A percentile compares a stretch with the other conserved stretches of the same genome.
Conservation (phyloP, 306 rosid genomes). For the Prunus persica region DNA sequence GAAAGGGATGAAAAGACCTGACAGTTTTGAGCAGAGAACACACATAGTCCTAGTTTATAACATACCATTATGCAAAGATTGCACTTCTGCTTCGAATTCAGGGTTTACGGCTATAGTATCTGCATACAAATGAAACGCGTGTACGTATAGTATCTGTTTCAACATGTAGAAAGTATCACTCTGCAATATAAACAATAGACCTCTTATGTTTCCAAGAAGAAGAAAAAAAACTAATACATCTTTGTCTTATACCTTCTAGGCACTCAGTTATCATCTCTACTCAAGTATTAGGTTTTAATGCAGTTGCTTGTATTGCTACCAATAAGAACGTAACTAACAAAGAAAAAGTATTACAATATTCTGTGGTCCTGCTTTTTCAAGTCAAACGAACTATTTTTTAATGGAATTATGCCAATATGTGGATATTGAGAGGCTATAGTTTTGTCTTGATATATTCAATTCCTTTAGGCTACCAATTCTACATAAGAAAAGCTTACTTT, state of each 20-base stretch:
- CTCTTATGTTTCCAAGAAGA: neutral
- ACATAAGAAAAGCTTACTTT: conserved; percentile 1
- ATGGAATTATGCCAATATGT: conserved; percentile 29
- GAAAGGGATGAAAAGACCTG: too few relatives aligned
- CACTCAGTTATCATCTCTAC: neutral
- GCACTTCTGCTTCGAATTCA: too few relatives aligned
- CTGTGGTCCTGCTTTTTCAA: conserved; percentile 25
- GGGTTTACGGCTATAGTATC: too few relatives aligned
- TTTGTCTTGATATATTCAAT: neutral
- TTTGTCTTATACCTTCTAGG: neutral
- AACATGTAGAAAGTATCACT: neutral
- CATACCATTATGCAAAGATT: too few relatives aligned
- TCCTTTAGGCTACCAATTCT: neutral
- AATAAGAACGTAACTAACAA: neutral
- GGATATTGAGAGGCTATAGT: neutral
- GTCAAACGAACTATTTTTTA: conserved; percentile 32
- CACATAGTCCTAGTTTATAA: too few relatives aligned
- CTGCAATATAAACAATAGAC: neutral
- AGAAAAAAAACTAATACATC: neutral
- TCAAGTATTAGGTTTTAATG: neutral
- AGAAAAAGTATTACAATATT: conserved; percentile 7
- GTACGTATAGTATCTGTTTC: neutral
- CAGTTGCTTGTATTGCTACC: neutral
- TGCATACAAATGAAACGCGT: too few relatives aligned
- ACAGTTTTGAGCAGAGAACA: too few relatives aligned